A percentile compares a stretch with the other conserved stretches of the same genome.
phyloP scores from a whole-genome alignment of 2,329 filamentous ascomycete genomes.

The Cladophialophora chaetospira region DNA sequence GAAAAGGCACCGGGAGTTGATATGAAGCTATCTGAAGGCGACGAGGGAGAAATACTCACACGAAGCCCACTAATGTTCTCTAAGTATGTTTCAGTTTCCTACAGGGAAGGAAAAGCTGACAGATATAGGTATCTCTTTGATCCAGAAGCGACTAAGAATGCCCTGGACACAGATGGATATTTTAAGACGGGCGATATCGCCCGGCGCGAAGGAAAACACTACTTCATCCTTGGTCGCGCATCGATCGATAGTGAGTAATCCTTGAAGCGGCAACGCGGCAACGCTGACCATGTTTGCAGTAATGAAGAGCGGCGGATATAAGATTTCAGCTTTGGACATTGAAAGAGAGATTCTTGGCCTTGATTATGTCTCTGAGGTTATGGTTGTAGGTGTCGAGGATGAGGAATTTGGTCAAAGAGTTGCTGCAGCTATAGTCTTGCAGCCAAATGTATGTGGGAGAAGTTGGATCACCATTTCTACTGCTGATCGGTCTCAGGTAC shows the following conservation, averaged over 20 bases:
- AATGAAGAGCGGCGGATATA: constrained; percentile 54
- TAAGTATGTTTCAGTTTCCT: constrained; percentile 26
- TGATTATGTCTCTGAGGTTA: constrained; percentile 49
- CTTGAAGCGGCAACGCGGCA: background rate
- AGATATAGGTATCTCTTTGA: constrained; percentile 41
- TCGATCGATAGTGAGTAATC: constrained; percentile 42
- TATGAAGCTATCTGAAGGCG: constrained; percentile 45
- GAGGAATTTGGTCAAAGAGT: constrained; percentile 52
- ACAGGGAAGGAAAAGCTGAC: constrained; percentile 32
- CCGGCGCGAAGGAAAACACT: constrained; percentile 35
- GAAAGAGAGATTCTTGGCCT: constrained; percentile 50
- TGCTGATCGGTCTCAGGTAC: background rate
- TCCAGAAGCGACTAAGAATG: constrained; percentile 33
- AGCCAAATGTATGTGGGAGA: background rate
- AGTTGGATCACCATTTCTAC: background rate
- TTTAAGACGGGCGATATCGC: constrained; percentile 45
- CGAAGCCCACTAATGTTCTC: constrained; percentile 44
- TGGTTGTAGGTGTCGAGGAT: constrained; percentile 51
- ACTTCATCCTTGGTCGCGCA: constrained; percentile 50
- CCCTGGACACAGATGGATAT: constrained; percentile 38
- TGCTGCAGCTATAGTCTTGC: constrained; percentile 42
- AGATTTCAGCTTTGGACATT: constrained; percentile 52
- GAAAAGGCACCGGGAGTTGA: constrained; percentile 42
- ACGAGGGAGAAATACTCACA: constrained; percentile 51
- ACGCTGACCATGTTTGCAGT: constrained; percentile 28